phyloP scores from a whole-genome alignment of 2,329 filamentous ascomycete species.

The Beauveria sp. region DNA sequence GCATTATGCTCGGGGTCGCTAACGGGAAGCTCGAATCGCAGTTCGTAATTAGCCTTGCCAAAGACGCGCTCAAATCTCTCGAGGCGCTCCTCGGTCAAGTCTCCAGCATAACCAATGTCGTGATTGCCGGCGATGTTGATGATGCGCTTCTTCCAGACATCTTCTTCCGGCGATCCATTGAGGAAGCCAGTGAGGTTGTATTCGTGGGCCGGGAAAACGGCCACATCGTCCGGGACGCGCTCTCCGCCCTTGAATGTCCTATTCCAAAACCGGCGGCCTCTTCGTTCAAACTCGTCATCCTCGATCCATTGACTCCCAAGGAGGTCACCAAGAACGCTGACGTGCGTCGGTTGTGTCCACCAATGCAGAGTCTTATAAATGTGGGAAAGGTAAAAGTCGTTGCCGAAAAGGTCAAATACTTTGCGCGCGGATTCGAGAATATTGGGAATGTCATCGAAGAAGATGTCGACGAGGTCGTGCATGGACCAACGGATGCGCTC shows the following conservation, averaged over 20 bases:
- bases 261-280: constrained; percentile 72
- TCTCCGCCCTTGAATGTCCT: constrained; percentile 65
- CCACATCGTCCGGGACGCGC: constrained; percentile 52
- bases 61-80: constrained; percentile 77
- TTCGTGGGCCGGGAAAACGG: constrained; percentile 38
- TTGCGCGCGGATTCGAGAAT: constrained; percentile 65
- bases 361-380: constrained; percentile 78
- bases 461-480: constrained; percentile 54
- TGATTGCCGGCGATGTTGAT: constrained; percentile 94
- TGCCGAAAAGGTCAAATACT: constrained; percentile 79
- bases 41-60: constrained; percentile 85
- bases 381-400: constrained; percentile 91
- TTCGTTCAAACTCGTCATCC: constrained; percentile 71
- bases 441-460: constrained; percentile 60
- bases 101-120: constrained; percentile 92
- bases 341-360: constrained; percentile 80
- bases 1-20: constrained; percentile 30
- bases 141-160: constrained; percentile 63
- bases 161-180: constrained; percentile 33
- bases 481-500: constrained; percentile 44
- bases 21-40: constrained; percentile 59
- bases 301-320: constrained; percentile 93
- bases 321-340: constrained; percentile 82
- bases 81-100: constrained; percentile 69
- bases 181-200: constrained; percentile 45